These are phyloP conservation scores for Podospora bellae-mahoneyi DNA, from an alignment of 495 filamentous ascomycete genomes.

Conservation along the genomic window DNA sequence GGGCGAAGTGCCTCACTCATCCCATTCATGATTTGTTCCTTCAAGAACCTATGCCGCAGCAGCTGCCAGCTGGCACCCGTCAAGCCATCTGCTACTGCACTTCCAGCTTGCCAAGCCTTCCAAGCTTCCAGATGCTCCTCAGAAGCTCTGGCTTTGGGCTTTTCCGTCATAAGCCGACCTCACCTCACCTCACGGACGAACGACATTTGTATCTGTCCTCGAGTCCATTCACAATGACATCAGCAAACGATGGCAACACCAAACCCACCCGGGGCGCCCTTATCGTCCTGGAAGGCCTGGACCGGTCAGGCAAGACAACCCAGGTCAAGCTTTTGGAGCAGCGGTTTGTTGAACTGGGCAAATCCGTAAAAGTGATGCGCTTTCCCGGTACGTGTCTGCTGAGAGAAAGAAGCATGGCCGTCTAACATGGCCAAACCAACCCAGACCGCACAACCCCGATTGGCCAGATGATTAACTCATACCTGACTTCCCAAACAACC, in stretches of 20 bases:
- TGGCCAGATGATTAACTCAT: slow-evolving; percentile 83
- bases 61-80: not conserved
- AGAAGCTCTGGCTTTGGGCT: not conserved
- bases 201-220: not conserved
- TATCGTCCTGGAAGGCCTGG: slow-evolving; percentile 89
- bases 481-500: slow-evolving; percentile 69
- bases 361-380: slow-evolving; percentile 67
- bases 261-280: slow-evolving; percentile 60
- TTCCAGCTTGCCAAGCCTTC: not conserved
- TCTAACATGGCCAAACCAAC: not conserved
- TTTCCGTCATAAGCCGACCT: not conserved
- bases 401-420: not conserved
- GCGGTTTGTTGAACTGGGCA: slow-evolving; percentile 58
- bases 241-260: not conserved
- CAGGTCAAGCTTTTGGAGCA: slow-evolving; percentile 73
- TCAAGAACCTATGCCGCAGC: not conserved
- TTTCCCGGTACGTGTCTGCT: slow-evolving; percentile 69
- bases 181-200: not conserved
- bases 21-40: too few relatives aligned
- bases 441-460: slow-evolving; percentile 84
- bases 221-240: not conserved
- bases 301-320: slow-evolving; percentile 92
- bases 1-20: not conserved
- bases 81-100: too few relatives aligned
- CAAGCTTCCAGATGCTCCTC: not conserved